A percentile compares a stretch with the other conserved stretches of the same genome.
These are phyloP conservation scores for Solanum sitiens DNA, from an alignment of 257 asterid species.

Conservation along the genomic window DNA sequence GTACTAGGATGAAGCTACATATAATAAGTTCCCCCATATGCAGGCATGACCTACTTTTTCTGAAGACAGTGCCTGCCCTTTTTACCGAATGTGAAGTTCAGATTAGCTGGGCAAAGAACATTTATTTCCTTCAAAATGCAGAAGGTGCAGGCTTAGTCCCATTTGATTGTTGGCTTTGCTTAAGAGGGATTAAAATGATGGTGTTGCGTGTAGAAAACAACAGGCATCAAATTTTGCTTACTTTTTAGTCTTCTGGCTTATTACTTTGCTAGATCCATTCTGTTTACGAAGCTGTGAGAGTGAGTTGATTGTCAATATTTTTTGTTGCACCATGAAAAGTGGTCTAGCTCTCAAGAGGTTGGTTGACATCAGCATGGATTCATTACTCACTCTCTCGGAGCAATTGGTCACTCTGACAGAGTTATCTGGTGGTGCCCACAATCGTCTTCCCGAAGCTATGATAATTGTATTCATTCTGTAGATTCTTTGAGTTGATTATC, in stretches of 20 bases:
- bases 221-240: too few relatives aligned
- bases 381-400: slow-evolving; percentile 69
- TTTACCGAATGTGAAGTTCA: not conserved
- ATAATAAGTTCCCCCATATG: not conserved
- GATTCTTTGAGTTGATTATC: not conserved
- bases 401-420: slow-evolving; percentile 69
- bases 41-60: not conserved
- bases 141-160: slow-evolving; percentile 93
- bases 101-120: slow-evolving; percentile 56
- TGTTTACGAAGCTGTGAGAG: not conserved
- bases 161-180: slow-evolving; percentile 92
- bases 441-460: slow-evolving; percentile 75
- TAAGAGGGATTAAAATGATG: slow-evolving; percentile 18
- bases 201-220: too few relatives aligned
- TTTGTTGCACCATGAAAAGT: slow-evolving; percentile 27
- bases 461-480: not conserved
- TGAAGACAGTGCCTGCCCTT: not conserved
- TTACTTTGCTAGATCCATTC: not conserved
- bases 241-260: too few relatives aligned
- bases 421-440: slow-evolving; percentile 36
- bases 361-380: slow-evolving; percentile 88
- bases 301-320: not conserved
- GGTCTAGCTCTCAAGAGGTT: slow-evolving; percentile 75
- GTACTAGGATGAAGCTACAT: not conserved
- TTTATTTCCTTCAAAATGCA: slow-evolving; percentile 79